Base-by-base conservation (phyloP, 495 filamentous ascomycete genomes). In the Xanthoparmelia taractica region DNA sequence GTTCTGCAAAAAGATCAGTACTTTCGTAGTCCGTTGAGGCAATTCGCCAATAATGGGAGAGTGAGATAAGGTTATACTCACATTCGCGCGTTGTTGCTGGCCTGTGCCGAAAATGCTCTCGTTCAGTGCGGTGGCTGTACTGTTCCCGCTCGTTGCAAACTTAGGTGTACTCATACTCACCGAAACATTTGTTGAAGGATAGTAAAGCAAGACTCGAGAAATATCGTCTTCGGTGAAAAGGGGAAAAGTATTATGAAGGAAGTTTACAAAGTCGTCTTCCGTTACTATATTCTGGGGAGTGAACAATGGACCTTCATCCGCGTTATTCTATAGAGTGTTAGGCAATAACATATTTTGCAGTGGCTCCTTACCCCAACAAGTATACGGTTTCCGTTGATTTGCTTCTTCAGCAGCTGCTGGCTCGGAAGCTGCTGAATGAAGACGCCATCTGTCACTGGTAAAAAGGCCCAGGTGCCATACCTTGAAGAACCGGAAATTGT, bases 381-480 rank as follows among this genome's bases (percentile, higher is more conserved):
- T 8, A 84, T 70, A 34, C 76, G 73, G 27, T 76, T 67, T 12
- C 84, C 84, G 64, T 82, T 84, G 12, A 87, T 74, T 63, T 71
- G 67, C 58, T 79, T 78, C 34, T 70, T 63, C 8, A 72, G 63
- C 15, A 87, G 73, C 67, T 86, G 82, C 64, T 75, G 69, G 36
- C 73, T 79, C 15, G 85, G 84, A 7, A 74, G 73, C 25, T 82
- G 74, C 56, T 75, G 74, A 60, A 88, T 72, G 64, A 86, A 81
- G 8, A 71, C 72, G 8, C 80, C 85, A 64, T 89, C 86, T 4
- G 83, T 82, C 3, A 88, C 85, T 12, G 85, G 86, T 29, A 84
- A 66, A 65, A 87, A 87, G 2, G 75, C 83, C 80, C 81, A 88
- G 40, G 80, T 81, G 66, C 73, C 77, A 60, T 57, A 76, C 50